phyloP scores from a whole-genome alignment of 2,329 filamentous ascomycete genomes.

The Dothideomycetes sp. region DNA sequence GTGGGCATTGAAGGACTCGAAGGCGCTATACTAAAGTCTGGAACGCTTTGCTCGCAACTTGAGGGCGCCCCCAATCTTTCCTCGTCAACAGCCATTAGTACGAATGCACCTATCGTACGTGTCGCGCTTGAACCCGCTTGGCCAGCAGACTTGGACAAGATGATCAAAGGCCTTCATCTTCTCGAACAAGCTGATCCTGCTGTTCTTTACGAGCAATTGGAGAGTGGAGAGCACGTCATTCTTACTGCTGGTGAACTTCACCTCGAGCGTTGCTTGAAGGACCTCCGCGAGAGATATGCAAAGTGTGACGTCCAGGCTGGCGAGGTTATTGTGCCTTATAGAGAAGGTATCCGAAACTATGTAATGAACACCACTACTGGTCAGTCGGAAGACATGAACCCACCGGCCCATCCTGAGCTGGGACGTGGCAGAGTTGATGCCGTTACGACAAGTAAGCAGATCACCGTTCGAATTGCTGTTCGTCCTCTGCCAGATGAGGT shows the following conservation, averaged over 20 bases:
- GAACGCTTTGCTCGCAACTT: slow-evolving; percentile 79
- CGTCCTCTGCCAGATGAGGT: slow-evolving; percentile 66
- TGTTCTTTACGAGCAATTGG: slow-evolving; percentile 86
- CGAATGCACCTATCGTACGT: slow-evolving; percentile 71
- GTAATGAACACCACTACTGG: slow-evolving; percentile 5
- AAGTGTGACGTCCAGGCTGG: slow-evolving; percentile 91
- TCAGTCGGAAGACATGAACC: slow-evolving; percentile 75
- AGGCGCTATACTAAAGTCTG: slow-evolving; percentile 89
- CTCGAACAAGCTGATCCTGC: slow-evolving; percentile 93
- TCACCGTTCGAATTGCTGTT: slow-evolving; percentile 66
- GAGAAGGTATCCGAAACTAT: slow-evolving; percentile 71
- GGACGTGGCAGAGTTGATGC: slow-evolving; percentile 70
- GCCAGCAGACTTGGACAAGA: slow-evolving; percentile 82
- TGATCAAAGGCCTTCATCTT: slow-evolving; percentile 78
- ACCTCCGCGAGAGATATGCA: slow-evolving; percentile 84
- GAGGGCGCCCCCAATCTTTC: slow-evolving; percentile 85
- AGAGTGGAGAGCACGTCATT: slow-evolving; percentile 89
- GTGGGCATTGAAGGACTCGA: slow-evolving; percentile 91
- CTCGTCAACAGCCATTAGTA: slow-evolving; percentile 66
- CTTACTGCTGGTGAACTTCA: slow-evolving; percentile 90
- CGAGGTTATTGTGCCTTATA: slow-evolving; percentile 87
- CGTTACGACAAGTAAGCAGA: slow-evolving; percentile 74
- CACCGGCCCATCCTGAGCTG: slow-evolving; percentile 73
- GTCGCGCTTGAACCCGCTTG: slow-evolving; percentile 91
- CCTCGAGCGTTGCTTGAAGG: slow-evolving; percentile 84